Evolutionary conservation across 2,329 filamentous ascomycete genomes (phyloP).

Genomic region (Stagonosporopsis cucurbitacearum): DNA sequence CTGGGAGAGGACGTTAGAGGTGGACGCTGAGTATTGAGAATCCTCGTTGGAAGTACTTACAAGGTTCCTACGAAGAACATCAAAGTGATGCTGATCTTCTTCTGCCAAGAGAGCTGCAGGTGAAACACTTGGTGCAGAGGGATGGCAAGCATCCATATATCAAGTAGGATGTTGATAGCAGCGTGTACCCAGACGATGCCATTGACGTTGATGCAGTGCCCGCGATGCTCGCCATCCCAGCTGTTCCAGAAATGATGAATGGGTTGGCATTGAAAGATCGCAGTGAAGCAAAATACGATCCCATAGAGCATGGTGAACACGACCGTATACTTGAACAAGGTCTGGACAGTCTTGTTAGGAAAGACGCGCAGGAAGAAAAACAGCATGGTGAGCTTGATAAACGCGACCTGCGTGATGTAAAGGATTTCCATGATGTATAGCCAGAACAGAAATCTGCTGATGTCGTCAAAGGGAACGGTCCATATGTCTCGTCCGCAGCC

Average conservation of each 20-base stretch:
- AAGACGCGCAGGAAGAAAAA: neutral
- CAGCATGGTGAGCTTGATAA: neutral
- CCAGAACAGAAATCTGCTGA: neutral
- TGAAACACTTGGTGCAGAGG: constrained; percentile 41
- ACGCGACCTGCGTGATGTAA: neutral
- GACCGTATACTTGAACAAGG: neutral
- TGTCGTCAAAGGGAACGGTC: neutral
- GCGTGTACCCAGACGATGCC: constrained; percentile 40
- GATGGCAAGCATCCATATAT: constrained; percentile 40
- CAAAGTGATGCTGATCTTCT: constrained; percentile 44
- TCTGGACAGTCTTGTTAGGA: neutral
- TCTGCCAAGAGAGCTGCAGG: constrained; percentile 40
- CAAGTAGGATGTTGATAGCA: constrained; percentile 41
- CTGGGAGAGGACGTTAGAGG: neutral
- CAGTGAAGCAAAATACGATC: neutral
- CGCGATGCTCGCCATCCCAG: constrained; percentile 33
- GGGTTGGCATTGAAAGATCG: constrained; percentile 30
- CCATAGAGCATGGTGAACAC: neutral
- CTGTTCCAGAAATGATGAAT: constrained; percentile 40
- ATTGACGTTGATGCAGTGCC: constrained; percentile 45
- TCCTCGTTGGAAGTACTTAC: constrained; percentile 6
- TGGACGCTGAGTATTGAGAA: neutral
- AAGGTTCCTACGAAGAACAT: constrained; percentile 50
- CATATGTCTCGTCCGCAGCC: neutral
- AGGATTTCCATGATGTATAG: neutral